phyloP scores from a whole-genome alignment of 2,329 filamentous ascomycete genomes.

The Thielaviopsis cerberus region DNA sequence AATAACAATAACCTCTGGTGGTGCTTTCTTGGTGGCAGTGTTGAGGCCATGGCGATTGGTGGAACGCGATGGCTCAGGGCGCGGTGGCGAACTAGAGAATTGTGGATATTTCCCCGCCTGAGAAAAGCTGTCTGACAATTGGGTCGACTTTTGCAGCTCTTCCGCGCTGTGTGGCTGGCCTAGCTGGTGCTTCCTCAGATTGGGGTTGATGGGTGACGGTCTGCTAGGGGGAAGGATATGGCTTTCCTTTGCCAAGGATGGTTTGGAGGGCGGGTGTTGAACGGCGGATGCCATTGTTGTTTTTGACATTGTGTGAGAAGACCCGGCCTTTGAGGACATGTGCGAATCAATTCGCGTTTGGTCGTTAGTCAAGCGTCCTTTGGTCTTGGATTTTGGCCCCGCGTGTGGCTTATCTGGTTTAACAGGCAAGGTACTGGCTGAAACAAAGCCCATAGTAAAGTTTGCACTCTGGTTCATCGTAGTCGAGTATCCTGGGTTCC shows the following conservation, averaged over 20 bases:
- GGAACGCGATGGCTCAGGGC: conserved; percentile 14
- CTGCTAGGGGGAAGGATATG: conserved; percentile 1
- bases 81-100: conserved; percentile 39
- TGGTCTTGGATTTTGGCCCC: conserved; percentile 11
- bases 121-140: not conserved
- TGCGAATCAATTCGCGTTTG: not conserved
- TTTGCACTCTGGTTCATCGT: conserved; percentile 41
- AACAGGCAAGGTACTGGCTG: conserved; percentile 29
- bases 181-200: conserved; percentile 24
- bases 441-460: conserved; percentile 50
- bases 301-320: not conserved
- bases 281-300: not conserved
- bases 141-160: conserved; percentile 10
- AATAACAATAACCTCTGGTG: conserved; percentile 12
- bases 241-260: not conserved
- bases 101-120: conserved; percentile 29
- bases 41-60: not conserved
- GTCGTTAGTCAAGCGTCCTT: not conserved
- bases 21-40: conserved; percentile 1
- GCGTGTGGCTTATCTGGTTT: conserved; percentile 17
- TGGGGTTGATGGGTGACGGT: conserved; percentile 15
- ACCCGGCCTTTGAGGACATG: not conserved
- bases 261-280: not conserved
- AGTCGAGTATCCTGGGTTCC: conserved; percentile 31
- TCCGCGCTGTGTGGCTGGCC: conserved; percentile 10